Evolutionary conservation across 768 basidiomycete genomes (phyloP), one percentile per base, ranked within the genome.

Genomic region (Trametes cingulata): DNA sequence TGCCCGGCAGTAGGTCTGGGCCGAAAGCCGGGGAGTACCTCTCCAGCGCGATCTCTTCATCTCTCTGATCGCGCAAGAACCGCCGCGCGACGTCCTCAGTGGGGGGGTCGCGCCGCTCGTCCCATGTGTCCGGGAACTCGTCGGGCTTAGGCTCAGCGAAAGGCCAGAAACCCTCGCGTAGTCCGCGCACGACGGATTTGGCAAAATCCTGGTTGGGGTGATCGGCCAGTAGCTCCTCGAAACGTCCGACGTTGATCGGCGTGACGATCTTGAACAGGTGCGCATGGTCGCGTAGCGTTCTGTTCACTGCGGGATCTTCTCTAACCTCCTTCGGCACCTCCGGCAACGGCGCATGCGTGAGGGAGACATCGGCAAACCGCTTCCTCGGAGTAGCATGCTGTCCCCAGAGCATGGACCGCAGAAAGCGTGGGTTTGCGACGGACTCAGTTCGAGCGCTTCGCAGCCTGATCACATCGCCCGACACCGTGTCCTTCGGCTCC

Each of bases 111-210:
- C 56, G 51, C 0, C 15, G 9, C 24, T 58, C 54, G 9, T 67
- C 60, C 35, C 60, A 62, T 1, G 43, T 55, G 43, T 76, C 73
- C 8, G 37, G 49, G 17, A 72, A 75, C 27, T 67, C 69, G 3
- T 25, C 59, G 1, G 27, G 3, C 6, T 46, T 49, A 6, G 73
- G 74, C 14, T 74, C 59, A 0, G 75, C 75, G 55, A 60, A 77
- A 0, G 80, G 81, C 80, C 80, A 82, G 63, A 81, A 81, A 1
- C 81, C 80, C 1, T 76, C 63, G 0, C 65, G 56, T 0, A 82
- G 66, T 0, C 70, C 69, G 0, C 27, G 10, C 8, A 60, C 36
- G 0, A 80, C 72, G 0, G 75, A 80, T 0, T 62, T 4, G 0
- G 80, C 78, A 27, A 77, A 74, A 0, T 65, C 40, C 9, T 58